Percentiles rank a stretch among this genome's conserved stretches.
These are phyloP conservation scores for Stachybotrys elegans DNA, from an alignment of 2,329 filamentous ascomycete genomes.

Conservation along the genomic window DNA sequence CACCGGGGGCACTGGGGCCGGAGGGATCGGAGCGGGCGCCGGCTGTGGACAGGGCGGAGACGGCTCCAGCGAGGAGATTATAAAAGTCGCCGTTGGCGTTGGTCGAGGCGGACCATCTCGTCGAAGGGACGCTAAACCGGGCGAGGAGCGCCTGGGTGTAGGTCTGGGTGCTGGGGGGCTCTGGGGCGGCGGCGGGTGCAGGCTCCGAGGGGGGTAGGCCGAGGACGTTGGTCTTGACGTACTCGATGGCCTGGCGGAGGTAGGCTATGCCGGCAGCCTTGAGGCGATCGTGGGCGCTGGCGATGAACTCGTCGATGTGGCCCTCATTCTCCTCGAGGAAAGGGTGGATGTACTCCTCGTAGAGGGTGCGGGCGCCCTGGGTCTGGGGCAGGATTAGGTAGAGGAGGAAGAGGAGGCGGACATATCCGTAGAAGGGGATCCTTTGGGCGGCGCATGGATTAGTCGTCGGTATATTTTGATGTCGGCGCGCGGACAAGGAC, in stretches of 20 bases:
- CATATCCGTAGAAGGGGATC: slow-evolving; percentile 91
- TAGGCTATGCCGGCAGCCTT: slow-evolving; percentile 73
- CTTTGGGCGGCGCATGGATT: slow-evolving; percentile 28
- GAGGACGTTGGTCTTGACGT: slow-evolving; percentile 71
- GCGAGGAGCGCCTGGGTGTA: slow-evolving; percentile 82
- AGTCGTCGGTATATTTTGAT: background rate
- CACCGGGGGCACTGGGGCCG: slow-evolving; percentile 17
- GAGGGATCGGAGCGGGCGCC: slow-evolving; percentile 21
- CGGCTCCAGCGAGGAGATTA: slow-evolving; percentile 67
- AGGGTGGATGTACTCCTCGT: slow-evolving; percentile 79
- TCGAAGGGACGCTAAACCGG: slow-evolving; percentile 76
- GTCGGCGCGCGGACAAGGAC: slow-evolving; percentile 12
- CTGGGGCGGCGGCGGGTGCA: slow-evolving; percentile 31
- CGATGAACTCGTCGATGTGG: slow-evolving; percentile 88
- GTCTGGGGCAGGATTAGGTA: slow-evolving; percentile 97
- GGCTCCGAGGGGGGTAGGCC: slow-evolving; percentile 59
- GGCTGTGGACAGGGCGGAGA: slow-evolving; percentile 56
- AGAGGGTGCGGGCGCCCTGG: slow-evolving; percentile 84
- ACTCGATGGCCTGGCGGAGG: slow-evolving; percentile 64
- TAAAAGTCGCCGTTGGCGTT: slow-evolving; percentile 63
- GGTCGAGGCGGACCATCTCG: slow-evolving; percentile 49
- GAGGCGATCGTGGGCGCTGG: slow-evolving; percentile 70
- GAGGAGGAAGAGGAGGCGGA: slow-evolving; percentile 79
- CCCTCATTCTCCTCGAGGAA: slow-evolving; percentile 83
- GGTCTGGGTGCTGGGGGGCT: slow-evolving; percentile 40